These are phyloP conservation scores for Hemisphaericaspora subhashii DNA, from an alignment of 1,139 yeast species.

Conservation along the genomic window DNA sequence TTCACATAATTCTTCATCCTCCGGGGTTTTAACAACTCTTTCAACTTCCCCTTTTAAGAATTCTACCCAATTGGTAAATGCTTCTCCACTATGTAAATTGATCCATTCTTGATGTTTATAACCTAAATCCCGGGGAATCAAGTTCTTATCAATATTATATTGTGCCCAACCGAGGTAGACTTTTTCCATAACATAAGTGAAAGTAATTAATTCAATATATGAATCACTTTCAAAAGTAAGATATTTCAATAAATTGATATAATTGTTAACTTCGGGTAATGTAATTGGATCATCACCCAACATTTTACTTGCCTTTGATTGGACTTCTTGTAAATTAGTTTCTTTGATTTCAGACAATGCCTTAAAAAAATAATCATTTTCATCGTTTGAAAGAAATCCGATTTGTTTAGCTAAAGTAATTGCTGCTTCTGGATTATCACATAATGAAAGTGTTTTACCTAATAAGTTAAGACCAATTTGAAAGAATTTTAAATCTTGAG, in stretches of 20 bases:
- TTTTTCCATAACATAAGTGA: conserved; percentile 48
- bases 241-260: conserved; percentile 34
- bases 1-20: conserved; percentile 25
- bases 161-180: conserved; percentile 56
- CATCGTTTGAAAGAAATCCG: conserved; percentile 50
- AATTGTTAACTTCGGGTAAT: conserved; percentile 36
- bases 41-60: conserved; percentile 47
- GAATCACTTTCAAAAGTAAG: conserved; percentile 28
- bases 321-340: conserved; percentile 16
- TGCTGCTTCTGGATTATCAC: conserved; percentile 38
- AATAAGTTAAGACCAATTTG: conserved; percentile 42
- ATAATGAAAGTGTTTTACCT: conserved; percentile 45
- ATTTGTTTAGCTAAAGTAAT: conserved; percentile 48
- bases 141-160: conserved; percentile 19
- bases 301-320: conserved; percentile 22
- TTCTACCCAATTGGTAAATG: conserved; percentile 45
- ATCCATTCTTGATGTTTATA: conserved; percentile 55
- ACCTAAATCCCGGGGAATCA: conserved; percentile 28
- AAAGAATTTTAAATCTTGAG: conserved; percentile 52
- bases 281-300: conserved; percentile 14
- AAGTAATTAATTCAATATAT: conserved; percentile 47
- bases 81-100: conserved; percentile 47
- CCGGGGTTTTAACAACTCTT: conserved; percentile 24
- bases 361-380: conserved; percentile 46
- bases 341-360: conserved; percentile 30